Conservation (phyloP, 805 yeast species). For the Ogataea populi-albae region DNA sequence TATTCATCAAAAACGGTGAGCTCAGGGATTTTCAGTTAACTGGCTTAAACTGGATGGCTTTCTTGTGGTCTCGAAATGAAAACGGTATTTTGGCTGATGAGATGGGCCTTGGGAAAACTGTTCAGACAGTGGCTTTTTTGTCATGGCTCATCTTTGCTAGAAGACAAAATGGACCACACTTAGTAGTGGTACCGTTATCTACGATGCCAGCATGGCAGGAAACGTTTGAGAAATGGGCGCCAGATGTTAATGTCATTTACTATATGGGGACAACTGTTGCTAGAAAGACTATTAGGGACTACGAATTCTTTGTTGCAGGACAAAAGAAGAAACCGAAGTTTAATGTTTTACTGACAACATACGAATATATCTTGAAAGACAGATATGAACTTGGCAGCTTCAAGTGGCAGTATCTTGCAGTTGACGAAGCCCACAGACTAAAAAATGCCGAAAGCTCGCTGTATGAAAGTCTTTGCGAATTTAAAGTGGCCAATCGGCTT, state of each 20-base stretch:
- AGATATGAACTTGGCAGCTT: conserved; percentile 73
- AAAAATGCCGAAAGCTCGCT: conserved; percentile 92
- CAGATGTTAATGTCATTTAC: conserved; percentile 88
- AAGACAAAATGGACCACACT: conserved; percentile 95
- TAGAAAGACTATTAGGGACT: conserved; percentile 74
- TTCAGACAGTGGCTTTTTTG: conserved; percentile 90
- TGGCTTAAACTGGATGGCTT: conserved; percentile 99
- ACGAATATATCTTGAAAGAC: conserved; percentile 94
- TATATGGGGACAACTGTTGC: conserved; percentile 91
- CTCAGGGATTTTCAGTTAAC: conserved; percentile 96
- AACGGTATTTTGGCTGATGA: conserved; percentile 98
- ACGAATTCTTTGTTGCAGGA: conserved; percentile 70
- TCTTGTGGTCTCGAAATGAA: conserved; percentile 95
- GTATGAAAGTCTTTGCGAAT: conserved; percentile 80
- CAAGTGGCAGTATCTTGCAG: conserved; percentile 95
- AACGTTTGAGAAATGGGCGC: conserved; percentile 96
- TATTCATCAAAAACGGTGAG: conserved; percentile 85
- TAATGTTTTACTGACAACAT: conserved; percentile 89
- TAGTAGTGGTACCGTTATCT: conserved; percentile 93
- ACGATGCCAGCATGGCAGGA: conserved; percentile 99
- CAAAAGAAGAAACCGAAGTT: conserved; percentile 74
- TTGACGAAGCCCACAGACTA: conserved; percentile 96
- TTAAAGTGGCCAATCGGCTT: conserved; percentile 79
- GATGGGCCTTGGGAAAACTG: conserved; percentile 98
- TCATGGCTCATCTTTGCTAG: conserved; percentile 95